These are phyloP conservation scores for Cinnamomum micranthum DNA, from an alignment of 164 flowering plant species.

Conservation along the genomic window DNA sequence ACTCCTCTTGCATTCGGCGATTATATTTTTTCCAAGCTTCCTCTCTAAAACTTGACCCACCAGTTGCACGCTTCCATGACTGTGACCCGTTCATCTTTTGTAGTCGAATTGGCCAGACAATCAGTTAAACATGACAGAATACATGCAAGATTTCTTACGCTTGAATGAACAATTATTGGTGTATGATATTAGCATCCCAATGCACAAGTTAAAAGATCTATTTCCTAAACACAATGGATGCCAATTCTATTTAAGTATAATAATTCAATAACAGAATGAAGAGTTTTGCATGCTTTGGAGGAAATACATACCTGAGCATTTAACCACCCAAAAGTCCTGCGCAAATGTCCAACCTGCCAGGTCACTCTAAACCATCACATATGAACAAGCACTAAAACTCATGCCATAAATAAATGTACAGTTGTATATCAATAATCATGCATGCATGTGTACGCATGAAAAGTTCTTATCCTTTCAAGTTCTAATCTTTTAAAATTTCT, in stretches of 20 bases:
- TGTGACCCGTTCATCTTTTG: slow-evolving; percentile 54
- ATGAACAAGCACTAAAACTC: neutral
- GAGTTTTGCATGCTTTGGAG: neutral
- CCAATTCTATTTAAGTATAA: neutral
- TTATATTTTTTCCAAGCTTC: slow-evolving; percentile 82
- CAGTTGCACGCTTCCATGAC: slow-evolving; percentile 37
- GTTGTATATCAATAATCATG: too few relatives aligned
- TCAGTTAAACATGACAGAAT: neutral
- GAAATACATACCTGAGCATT: slow-evolving; percentile 50
- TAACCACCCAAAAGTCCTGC: slow-evolving; percentile 59
- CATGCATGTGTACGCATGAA: too few relatives aligned
- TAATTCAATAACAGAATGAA: neutral
- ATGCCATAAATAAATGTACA: neutral
- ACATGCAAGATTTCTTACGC: neutral
- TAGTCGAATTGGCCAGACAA: neutral
- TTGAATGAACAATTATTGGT: neutral
- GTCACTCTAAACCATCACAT: neutral
- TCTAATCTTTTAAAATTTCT: too few relatives aligned
- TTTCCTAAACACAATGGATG: neutral
- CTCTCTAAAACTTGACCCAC: slow-evolving; percentile 67
- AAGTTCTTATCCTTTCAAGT: too few relatives aligned
- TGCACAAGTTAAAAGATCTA: too few relatives aligned
- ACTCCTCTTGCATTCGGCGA: slow-evolving; percentile 86
- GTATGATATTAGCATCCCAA: neutral
- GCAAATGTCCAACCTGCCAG: slow-evolving; percentile 64